Evolutionary conservation across 768 basidiomycete genomes (phyloP), one percentile per base, ranked within the genome.

Genomic region (Naganishia kalamii): DNA sequence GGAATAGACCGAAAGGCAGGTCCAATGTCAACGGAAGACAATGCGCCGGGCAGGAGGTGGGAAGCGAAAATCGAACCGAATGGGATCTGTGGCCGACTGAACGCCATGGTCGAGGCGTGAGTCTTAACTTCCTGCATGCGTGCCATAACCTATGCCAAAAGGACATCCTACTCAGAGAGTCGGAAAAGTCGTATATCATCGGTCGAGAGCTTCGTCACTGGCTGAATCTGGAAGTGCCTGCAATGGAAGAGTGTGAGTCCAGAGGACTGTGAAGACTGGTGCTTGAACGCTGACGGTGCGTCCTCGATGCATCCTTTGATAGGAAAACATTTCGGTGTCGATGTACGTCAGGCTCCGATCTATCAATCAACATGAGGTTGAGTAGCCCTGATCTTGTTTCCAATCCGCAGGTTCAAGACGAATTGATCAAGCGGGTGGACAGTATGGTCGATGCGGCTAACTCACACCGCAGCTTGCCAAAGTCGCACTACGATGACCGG

Each of bases 271-370:
- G 30, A n/a, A 13, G 15, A 25, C 17, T 4, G 23, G 13, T 15
- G 15, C n/a, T n/a, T 23, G 29, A 52, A n/a, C n/a, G n/a, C n/a
- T n/a, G n/a, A n/a, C n/a, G n/a, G n/a, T n/a, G n/a, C n/a, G n/a
- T n/a, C n/a, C n/a, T 27, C 15, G 8, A 23, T 25, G 15, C 29
- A 23, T 17, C 30, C n/a, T 25, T 12, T 63, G 25, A 6, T 13
- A 63, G 62, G 62, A 6, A 65, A 65, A 25, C 60, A 47, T 23
- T 65, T 65, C 23, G 65, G 65, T 19, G 65, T 65, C 4, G 59
- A 60, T 21, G 51, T 52, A 35, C 19, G 49, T 19, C 6, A 30
- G 7, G 30, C 8, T 7, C 8, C 7, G 7, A 7, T 17, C 37
- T 17, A 40, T 40, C 37, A 40, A 8, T n/a, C n/a, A n/a, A n/a